These are phyloP conservation scores for Tricholoma saponaceum DNA, from an alignment of 768 basidiomycete genomes.

Conservation along the genomic window DNA sequence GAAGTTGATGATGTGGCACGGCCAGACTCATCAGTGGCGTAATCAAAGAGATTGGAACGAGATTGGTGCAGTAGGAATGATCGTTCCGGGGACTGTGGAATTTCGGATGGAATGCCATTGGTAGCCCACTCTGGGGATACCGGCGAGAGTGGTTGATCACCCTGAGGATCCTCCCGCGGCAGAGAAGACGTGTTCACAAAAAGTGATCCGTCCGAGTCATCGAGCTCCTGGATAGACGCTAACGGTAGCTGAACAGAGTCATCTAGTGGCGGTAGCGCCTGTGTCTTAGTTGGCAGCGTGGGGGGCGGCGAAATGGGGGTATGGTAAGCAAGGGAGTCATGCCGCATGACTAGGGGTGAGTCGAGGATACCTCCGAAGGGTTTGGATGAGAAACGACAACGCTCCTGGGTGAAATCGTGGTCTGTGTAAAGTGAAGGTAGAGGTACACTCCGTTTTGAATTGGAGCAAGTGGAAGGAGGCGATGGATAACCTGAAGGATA, in stretches of 20 bases:
- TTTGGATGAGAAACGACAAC: neutral
- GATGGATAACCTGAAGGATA: conserved; percentile 14
- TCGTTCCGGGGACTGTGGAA: conserved; percentile 1
- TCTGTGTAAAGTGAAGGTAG: conserved; percentile 14
- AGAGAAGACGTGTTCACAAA: neutral
- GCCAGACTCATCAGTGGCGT: neutral
- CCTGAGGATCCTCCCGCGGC: conserved; percentile 1
- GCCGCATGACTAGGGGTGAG: conserved; percentile 29
- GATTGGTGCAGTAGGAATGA: conserved; percentile 1
- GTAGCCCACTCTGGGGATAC: conserved; percentile 15
- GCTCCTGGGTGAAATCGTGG: conserved; percentile 2
- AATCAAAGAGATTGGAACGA: neutral
- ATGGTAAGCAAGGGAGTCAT: conserved; percentile 23
- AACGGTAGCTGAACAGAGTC: conserved; percentile 9
- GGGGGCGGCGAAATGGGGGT: conserved; percentile 38
- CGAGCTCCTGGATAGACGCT: conserved; percentile 7
- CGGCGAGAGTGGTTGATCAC: conserved; percentile 7
- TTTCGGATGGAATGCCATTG: conserved; percentile 5
- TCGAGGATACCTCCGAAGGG: conserved; percentile 26
- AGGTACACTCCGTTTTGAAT: conserved; percentile 23
- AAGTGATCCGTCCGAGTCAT: conserved; percentile 9
- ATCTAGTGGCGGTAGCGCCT: conserved; percentile 33
- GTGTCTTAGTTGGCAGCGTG: conserved; percentile 33
- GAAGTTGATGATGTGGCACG: neutral
- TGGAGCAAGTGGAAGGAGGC: conserved; percentile 23